These are phyloP conservation scores for Aristolochia fimbriata DNA, from an alignment of 164 flowering plant species.

Conservation along the genomic window DNA sequence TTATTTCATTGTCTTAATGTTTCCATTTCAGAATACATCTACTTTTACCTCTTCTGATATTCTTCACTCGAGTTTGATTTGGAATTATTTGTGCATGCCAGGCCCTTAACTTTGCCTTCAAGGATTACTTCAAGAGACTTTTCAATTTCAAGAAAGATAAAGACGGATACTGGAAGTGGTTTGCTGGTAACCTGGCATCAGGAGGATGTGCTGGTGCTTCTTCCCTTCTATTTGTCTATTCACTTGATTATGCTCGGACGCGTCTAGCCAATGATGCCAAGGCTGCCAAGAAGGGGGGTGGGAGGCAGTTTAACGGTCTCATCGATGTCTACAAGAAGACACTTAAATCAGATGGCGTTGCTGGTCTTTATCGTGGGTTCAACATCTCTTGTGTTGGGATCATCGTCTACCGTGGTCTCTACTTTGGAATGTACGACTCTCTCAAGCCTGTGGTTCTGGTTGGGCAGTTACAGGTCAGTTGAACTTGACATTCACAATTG, in stretches of 20 bases:
- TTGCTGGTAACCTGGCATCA: slow-evolving; percentile 18
- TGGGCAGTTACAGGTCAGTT: slow-evolving; percentile 7
- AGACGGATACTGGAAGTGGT: slow-evolving; percentile 17
- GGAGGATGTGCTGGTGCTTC: slow-evolving; percentile 17
- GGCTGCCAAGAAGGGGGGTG: slow-evolving; percentile 16
- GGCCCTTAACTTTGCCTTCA: slow-evolving; percentile 17
- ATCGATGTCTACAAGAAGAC: slow-evolving; percentile 16
- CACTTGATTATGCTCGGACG: slow-evolving; percentile 15
- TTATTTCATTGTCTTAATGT: too few relatives aligned
- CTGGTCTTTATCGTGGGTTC: slow-evolving; percentile 17
- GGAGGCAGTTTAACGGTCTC: slow-evolving; percentile 15
- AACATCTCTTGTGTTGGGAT: slow-evolving; percentile 16
- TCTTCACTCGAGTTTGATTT: not conserved
- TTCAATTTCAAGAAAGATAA: slow-evolving; percentile 16
- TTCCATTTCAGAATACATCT: not conserved
- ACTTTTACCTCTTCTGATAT: not conserved
- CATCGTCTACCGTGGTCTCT: slow-evolving; percentile 15
- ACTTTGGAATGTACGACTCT: slow-evolving; percentile 17
- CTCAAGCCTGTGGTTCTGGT: slow-evolving; percentile 11
- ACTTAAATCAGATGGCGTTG: slow-evolving; percentile 10
- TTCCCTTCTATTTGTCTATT: slow-evolving; percentile 14
- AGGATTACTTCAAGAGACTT: slow-evolving; percentile 15
- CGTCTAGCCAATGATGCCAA: slow-evolving; percentile 15
- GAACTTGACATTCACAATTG: not conserved
- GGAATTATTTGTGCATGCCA: not conserved